Base-by-base conservation (phyloP, 2,329 filamentous ascomycete species). In the Penicillium sp. region DNA sequence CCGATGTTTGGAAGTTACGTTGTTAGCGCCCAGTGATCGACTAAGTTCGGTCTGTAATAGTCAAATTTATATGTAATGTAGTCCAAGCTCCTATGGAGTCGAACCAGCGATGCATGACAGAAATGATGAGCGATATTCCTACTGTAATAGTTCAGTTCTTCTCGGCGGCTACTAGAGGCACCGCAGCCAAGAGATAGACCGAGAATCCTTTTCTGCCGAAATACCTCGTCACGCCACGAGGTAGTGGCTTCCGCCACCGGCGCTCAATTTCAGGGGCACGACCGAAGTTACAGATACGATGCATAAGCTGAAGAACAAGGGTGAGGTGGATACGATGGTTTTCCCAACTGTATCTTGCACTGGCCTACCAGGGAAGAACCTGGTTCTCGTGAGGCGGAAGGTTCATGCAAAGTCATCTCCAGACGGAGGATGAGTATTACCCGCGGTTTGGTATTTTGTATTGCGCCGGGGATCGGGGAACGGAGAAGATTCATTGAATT, bases 161-260 rank as follows among this genome's bases (percentile, higher is more conserved):
- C 10, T n/a, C n/a, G 11, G 24, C 20, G 20, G n/a, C 20, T 40
- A 37, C 31, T 9, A 32, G 26, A 29, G 5, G 5, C 13, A 40
- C 16, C 13, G 11, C 11, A 31, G 48, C 24, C 47, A 54, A 56
- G 39, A 55, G 24, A 55, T 38, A 31, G 40, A 59, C 57, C 44
- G 24, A 47, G 39, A 40, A 34, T 35, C 18, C 2, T 22, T 32
- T 22, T 5, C 32, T 46, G 31, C 47, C 50, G 32, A 57, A 24
- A 11, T 46, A 57, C 18, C 50, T 45, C 26, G 26, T 18, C 14
- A 42, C 37, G 34, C 59, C 54, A 58, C 55, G 57, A 58, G 57
- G 43, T 38, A 4, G 43, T 47, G 43, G 42, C 42, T 43, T 49
- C 54, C 44, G 51, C 54, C 48, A 53, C 40, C 43, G 10, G 35